Percentiles rank a stretch among this genome's conserved stretches.
Conservation (phyloP, 805 yeast genomes). For the Starmerella floris region DNA sequence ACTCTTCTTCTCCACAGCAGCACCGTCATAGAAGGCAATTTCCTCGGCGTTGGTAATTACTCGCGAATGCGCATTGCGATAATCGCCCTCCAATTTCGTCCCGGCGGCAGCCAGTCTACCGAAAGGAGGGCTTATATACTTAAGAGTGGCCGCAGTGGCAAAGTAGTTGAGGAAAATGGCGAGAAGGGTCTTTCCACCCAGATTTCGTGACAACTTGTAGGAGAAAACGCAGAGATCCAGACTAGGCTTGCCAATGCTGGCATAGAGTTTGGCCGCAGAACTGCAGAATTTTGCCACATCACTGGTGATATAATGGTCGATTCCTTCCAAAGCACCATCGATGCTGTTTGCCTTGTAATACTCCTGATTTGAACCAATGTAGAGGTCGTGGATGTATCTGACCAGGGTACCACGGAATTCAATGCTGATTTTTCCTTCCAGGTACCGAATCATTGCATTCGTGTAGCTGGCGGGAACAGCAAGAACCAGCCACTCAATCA, state of each 20-base stretch:
- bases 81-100: slow-evolving; percentile 75
- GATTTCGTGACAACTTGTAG: slow-evolving; percentile 65
- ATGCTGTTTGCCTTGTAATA: slow-evolving; percentile 66
- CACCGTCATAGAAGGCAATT: slow-evolving; percentile 86
- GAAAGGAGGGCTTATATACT: slow-evolving; percentile 68
- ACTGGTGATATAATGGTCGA: slow-evolving; percentile 76
- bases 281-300: slow-evolving; percentile 72
- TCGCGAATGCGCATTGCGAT: slow-evolving; percentile 73
- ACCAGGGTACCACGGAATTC: slow-evolving; percentile 74
- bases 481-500: slow-evolving; percentile 73
- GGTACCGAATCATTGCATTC: slow-evolving; percentile 72
- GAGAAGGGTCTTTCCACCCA: slow-evolving; percentile 73
- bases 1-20: slow-evolving; percentile 58
- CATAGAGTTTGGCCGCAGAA: slow-evolving; percentile 68
- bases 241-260: slow-evolving; percentile 82
- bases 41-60: slow-evolving; percentile 84
- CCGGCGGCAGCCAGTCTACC: slow-evolving; percentile 60
- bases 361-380: slow-evolving; percentile 64
- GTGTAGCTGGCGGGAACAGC: slow-evolving; percentile 91
- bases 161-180: slow-evolving; percentile 76
- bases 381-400: slow-evolving; percentile 80
- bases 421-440: slow-evolving; percentile 62
- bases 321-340: slow-evolving; percentile 43
- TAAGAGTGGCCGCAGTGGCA: slow-evolving; percentile 61
- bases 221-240: slow-evolving; percentile 77